Evolutionary conservation across 75 land plant species (phyloP).

Genomic region (Cryptomeria japonica): DNA sequence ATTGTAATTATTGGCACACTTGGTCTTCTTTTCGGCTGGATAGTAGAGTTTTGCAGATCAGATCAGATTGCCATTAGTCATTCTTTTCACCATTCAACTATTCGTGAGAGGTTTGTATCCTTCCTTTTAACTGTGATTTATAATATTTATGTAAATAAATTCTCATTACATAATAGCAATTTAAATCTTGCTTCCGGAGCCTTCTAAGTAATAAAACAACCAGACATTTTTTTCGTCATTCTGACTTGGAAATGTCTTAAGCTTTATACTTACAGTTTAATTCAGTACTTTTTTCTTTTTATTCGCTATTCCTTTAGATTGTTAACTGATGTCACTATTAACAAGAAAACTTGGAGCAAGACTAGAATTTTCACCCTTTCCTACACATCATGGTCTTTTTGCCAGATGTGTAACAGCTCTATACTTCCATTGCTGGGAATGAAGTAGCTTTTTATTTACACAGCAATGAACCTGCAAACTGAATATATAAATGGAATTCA

Average conservation of each 20-base stretch:
- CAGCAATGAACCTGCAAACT: no score
- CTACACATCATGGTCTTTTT: no score
- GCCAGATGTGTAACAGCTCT: neutral
- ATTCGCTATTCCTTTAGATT: neutral
- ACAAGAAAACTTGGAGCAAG: neutral
- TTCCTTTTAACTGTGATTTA: neutral
- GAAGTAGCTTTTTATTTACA: no score
- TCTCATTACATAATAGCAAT: neutral
- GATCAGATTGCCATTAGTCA: slow-evolving; percentile 16
- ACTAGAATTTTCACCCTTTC: no score
- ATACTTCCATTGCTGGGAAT: neutral
- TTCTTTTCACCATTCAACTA: neutral
- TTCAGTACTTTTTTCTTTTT: neutral
- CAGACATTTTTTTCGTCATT: neutral
- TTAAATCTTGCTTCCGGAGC: neutral
- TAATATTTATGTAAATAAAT: neutral
- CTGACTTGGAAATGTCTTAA: neutral
- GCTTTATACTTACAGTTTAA: neutral
- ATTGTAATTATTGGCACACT: slow-evolving; percentile 56
- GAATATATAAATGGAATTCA: no score
- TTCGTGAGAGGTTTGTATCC: slow-evolving; percentile 5
- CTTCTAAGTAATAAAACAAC: neutral
- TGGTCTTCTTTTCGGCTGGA: slow-evolving; percentile 71
- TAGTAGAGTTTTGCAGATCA: slow-evolving; percentile 48
- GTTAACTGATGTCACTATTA: neutral